Evolutionary conservation across 331 rosid genomes (phyloP), one percentile per base, ranked within the genome.

Genomic region (Quercus phellos): DNA sequence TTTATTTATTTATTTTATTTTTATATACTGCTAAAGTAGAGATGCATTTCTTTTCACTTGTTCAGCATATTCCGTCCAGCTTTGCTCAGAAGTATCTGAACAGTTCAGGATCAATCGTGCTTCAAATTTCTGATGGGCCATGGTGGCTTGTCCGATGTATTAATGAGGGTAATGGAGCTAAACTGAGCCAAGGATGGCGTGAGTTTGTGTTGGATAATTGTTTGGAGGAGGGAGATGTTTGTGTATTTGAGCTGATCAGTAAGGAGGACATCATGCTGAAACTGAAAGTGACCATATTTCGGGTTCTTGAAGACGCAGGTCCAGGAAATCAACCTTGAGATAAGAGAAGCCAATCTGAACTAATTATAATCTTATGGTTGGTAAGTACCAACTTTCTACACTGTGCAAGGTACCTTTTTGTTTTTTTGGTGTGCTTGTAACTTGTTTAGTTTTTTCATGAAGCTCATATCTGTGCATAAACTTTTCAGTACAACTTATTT

Each of bases 211-310:
- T 6, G 70, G 58, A 74, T 24, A 58, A 74, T 43, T 13, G 14
- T 22, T 38, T 74, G 26, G 35, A 59, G 68, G 55, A 21, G 38
- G 56, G 56, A 38, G 78, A 74, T 74, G 78, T 74, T 34, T 74
- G 78, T 58, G 78, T 34, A n/a, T 74, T 58, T 24, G 70, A 74
- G 70, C 78, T 74, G 26, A 6, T 74, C 38, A 51, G 59, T 19
- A 74, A 5, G 56, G 61, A 69, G 24, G 30, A 22, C 0, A 63
- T 38, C 35, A 69, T 58, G 70, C 78, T 74, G 16, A 74, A 74
- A 61, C 78, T 74, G 16, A 74, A 74, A 61, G 70, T 58, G 35
- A 74, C 55, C 18, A 58, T 74, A 21, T 42, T 74, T 24, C 43
- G 78, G 67, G 67, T 30, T 73, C 38, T 58, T 58, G 24, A 21